Conservation (phyloP, 2,329 filamentous ascomycete genomes). For the Grosmannia huntii region DNA sequence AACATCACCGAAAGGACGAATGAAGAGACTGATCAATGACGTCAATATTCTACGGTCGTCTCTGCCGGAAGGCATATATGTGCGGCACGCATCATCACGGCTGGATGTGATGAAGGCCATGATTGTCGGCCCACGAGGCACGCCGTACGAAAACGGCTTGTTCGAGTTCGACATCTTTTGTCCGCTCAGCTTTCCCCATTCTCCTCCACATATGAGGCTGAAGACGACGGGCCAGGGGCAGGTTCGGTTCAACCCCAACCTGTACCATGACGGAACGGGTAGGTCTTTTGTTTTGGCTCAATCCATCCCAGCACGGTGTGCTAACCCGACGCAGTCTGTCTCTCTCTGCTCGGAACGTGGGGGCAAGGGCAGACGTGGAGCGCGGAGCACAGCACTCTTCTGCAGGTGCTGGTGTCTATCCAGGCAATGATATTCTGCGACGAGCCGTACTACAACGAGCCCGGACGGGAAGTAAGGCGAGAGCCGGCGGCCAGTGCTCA, state of each 20-base stretch:
- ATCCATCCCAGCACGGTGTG: background rate
- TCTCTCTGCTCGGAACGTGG: conserved; percentile 38
- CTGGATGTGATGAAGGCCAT: conserved; percentile 37
- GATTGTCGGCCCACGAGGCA: conserved; percentile 34
- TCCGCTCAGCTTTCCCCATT: conserved; percentile 25
- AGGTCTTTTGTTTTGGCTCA: background rate
- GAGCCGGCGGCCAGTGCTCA: conserved; percentile 11
- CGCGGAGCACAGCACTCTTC: conserved; percentile 30
- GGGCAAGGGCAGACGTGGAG: conserved; percentile 29
- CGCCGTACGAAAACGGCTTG: conserved; percentile 39
- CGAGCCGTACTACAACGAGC: conserved; percentile 42
- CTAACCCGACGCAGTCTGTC: conserved; percentile 23
- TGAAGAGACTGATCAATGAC: conserved; percentile 34
- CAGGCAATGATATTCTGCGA: conserved; percentile 44
- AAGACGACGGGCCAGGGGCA: conserved; percentile 29
- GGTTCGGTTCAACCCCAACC: conserved; percentile 35
- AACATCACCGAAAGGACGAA: conserved; percentile 22
- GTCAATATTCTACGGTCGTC: conserved; percentile 29
- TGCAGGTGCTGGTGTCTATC: conserved; percentile 41
- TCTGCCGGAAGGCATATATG: conserved; percentile 37
- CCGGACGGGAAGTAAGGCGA: conserved; percentile 21
- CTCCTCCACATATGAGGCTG: conserved; percentile 28
- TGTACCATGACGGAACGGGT: conserved; percentile 35
- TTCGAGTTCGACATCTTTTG: conserved; percentile 43
- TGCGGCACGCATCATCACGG: conserved; percentile 30